Evolutionary conservation across 495 filamentous ascomycete species (phyloP).

Genomic region (Aspergillus bridgeri): DNA sequence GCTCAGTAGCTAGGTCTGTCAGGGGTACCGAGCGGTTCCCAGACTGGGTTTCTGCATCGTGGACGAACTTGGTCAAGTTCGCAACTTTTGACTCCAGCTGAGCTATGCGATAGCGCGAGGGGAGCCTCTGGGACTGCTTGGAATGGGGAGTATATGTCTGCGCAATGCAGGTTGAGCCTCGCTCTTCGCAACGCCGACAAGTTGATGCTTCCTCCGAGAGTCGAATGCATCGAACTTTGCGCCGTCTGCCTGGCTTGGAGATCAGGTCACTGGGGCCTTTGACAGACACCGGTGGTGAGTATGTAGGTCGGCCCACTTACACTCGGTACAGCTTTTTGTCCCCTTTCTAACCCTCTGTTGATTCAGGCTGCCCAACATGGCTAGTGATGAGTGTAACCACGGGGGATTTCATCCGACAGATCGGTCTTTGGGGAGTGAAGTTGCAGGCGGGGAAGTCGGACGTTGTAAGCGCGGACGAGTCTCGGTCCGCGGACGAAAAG

Average conservation of each 20-base stretch:
- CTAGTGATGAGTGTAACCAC: not conserved
- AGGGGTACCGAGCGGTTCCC: not conserved
- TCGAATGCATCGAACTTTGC: constrained; percentile 28
- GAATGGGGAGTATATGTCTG: constrained; percentile 18
- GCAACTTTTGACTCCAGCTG: constrained; percentile 24
- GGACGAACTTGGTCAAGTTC: constrained; percentile 19
- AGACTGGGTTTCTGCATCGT: constrained; percentile 19
- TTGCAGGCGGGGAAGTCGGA: not conserved
- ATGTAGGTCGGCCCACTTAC: constrained; percentile 16
- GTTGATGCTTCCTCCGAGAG: constrained; percentile 16
- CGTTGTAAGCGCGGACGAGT: not conserved
- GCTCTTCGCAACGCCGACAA: constrained; percentile 25
- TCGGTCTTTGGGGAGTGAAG: not conserved
- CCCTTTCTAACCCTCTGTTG: constrained; percentile 24
- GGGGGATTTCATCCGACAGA: constrained; percentile 4
- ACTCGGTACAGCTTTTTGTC: constrained; percentile 40
- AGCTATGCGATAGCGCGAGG: constrained; percentile 24
- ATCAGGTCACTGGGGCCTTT: not conserved
- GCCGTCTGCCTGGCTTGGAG: constrained; percentile 21
- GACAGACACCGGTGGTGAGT: not conserved
- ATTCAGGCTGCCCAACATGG: constrained; percentile 1
- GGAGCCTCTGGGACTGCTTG: constrained; percentile 11
- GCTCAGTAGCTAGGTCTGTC: not conserved
- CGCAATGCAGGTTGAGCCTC: constrained; percentile 19
- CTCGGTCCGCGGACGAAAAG: not conserved